Evolutionary conservation across 1,284 basidiomycete species (phyloP), one percentile per base, ranked within the genome.

Genomic region (Trametes hirsuta): DNA sequence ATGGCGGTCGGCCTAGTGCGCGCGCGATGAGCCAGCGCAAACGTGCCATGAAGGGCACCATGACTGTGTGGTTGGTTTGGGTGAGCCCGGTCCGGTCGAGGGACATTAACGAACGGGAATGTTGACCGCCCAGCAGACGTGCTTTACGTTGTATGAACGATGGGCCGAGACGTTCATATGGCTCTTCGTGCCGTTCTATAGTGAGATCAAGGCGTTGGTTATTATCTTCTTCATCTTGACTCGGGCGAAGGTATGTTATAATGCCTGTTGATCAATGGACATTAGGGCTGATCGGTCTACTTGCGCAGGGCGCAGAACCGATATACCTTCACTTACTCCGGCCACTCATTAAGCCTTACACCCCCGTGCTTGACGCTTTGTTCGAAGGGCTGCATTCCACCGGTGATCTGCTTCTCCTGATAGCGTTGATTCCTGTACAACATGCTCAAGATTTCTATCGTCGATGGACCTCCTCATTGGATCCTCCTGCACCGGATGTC

Each of bases 41-140:
- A 72, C 82, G 91, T 57, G 84, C 88, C 68, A 87, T 93, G 81
- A 93, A 93, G 72, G 91, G 91, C 21, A 88, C 86, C 71, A 76
- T 93, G 59, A 84, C 89, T 30, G 82, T 93, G 11, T 93, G 91
- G 91, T 80, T 91, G 47, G 84, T 94, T 64, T 94, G 90, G 89
- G 91, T 91, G 74, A 76, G 83, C 67, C 21, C 24, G 35, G 25
- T 49, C 34, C 50, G 21, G 39, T 41, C 53, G 39, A 53, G 51
- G 41, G 47, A 22, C 51, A 22, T 2, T 9, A 21, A 45, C 18
- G 36, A 14, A 39, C 35, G 45, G 37, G 49, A 22, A 49, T 40
- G 35, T 21, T 61, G 35, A 37, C 21, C 3, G 39, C 37, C 46
- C 45, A 24, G 15, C 66, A 68, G 92, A 88, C 84, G 81, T 69